Conservation (phyloP, 345 rosid genomes). For the Viola odorata region DNA sequence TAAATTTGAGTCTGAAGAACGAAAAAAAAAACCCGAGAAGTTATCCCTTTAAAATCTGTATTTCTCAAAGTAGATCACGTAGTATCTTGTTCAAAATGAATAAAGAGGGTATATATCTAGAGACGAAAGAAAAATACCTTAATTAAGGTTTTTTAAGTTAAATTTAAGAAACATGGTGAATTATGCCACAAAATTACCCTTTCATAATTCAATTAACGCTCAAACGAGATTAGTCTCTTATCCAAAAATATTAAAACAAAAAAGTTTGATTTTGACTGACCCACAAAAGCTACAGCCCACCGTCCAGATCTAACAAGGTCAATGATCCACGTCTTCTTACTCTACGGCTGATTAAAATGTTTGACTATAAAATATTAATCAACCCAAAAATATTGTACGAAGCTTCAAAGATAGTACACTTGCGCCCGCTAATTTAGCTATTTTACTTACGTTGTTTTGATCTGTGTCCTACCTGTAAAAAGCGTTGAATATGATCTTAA, state of each 20-base stretch:
- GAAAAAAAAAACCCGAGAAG: too few species aligned
- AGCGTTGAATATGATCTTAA: conserved; percentile 33
- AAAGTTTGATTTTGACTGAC: conserved; percentile 6
- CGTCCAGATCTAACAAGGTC: conserved; percentile 14
- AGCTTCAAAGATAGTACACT: conserved; percentile 47
- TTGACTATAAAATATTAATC: neutral
- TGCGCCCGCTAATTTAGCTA: conserved; percentile 42
- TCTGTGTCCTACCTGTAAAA: conserved; percentile 22
- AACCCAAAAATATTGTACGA: conserved; percentile 18
- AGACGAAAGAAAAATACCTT: too few species aligned
- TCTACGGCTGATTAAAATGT: conserved; percentile 21
- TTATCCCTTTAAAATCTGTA: too few species aligned
- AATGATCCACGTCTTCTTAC: conserved; percentile 6
- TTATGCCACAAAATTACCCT: too few species aligned
- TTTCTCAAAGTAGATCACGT: too few species aligned
- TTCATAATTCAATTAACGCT: too few species aligned
- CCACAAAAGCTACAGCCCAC: conserved; percentile 11
- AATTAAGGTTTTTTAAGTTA: too few species aligned
- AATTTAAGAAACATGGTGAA: too few species aligned
- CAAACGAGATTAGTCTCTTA: too few species aligned
- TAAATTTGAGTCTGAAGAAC: too few species aligned
- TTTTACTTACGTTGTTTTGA: conserved; percentile 10
- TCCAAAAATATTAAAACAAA: neutral
- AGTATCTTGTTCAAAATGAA: too few species aligned
- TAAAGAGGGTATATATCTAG: too few species aligned